Base-by-base conservation (phyloP, 352 stramenopile genomes). In the Pythium guiyangense region DNA sequence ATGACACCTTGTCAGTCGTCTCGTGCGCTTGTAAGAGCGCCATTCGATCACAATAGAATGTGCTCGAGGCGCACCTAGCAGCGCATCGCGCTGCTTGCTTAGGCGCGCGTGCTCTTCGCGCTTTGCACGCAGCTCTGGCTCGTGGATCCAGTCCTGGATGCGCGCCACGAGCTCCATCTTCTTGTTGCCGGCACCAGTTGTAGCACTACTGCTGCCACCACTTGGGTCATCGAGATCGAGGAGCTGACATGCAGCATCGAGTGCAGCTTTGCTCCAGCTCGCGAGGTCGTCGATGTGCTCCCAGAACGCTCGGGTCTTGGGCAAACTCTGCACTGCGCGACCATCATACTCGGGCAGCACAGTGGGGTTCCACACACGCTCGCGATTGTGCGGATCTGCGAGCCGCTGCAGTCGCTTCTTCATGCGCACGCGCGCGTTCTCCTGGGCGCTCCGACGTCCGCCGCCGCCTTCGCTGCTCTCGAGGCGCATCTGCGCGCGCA, bases 121-220 rank as follows among this genome's bases (percentile, higher is more conserved):
- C 35, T 54, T 57, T 5, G 71, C 71, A 5, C 60, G 25, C 54
- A 86, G 74, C 58, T 75, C 71, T 4, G 82, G 74, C 46, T 75
- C 75, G 52, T 86, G 58, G 47, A 92, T 63, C 82, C 82, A 92
- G 59, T 88, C 82, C 59, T 90, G 77, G 22, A 92, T 72, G 9
- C 77, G 67, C 49, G 79, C 77, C 22, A 90, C 54, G 18, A 92
- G 52, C 54, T 88, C 77, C 5, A 69, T 51, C 49, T 90, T 92
- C 55, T 85, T 88, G 10, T 75, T 77, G 6, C 17, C 20, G 20
- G 48, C 17, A 37, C 51, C 49, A 44, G 39, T 44, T 4, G 40
- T 10, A 25, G 40, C 17, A 46, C 2, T 22, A 22, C 12, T 46
- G 40, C 17, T 46, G 6, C 15, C n/a, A 11, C 6, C 15, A 22